These are phyloP conservation scores for Aspergillus unguis DNA, from an alignment of 2,329 filamentous ascomycete species.

Conservation along the genomic window DNA sequence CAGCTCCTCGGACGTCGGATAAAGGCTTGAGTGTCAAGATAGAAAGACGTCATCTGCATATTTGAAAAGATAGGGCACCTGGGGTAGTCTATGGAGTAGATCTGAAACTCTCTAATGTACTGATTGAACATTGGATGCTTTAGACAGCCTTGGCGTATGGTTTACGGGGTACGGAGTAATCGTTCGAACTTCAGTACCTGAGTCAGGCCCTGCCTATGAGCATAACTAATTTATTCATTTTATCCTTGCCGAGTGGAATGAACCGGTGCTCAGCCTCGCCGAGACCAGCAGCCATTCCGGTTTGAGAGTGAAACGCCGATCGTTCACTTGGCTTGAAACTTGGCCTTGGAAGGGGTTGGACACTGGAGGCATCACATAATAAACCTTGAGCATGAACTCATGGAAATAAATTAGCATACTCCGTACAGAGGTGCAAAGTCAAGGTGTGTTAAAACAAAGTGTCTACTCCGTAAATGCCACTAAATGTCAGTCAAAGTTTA, in stretches of 20 bases:
- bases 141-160: neutral
- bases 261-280: slow-evolving; percentile 7
- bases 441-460: too few species aligned
- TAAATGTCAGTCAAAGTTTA: too few species aligned
- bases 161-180: neutral
- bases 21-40: too few species aligned
- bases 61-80: neutral
- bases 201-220: neutral
- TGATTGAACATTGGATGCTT: neutral
- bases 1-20: too few species aligned
- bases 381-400: neutral
- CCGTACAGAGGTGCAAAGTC: neutral
- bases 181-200: neutral
- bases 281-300: slow-evolving; percentile 10
- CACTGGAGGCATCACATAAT: neutral
- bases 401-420: neutral
- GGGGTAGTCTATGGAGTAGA: neutral
- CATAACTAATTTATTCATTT: neutral
- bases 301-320: slow-evolving; percentile 14
- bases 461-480: too few species aligned
- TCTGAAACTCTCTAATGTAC: neutral
- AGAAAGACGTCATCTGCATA: too few species aligned
- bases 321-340: slow-evolving; percentile 1
- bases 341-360: slow-evolving; percentile 5
- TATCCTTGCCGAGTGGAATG: neutral